Conservation (phyloP, 2,329 filamentous ascomycete species). For the Beauveria caledonica region DNA sequence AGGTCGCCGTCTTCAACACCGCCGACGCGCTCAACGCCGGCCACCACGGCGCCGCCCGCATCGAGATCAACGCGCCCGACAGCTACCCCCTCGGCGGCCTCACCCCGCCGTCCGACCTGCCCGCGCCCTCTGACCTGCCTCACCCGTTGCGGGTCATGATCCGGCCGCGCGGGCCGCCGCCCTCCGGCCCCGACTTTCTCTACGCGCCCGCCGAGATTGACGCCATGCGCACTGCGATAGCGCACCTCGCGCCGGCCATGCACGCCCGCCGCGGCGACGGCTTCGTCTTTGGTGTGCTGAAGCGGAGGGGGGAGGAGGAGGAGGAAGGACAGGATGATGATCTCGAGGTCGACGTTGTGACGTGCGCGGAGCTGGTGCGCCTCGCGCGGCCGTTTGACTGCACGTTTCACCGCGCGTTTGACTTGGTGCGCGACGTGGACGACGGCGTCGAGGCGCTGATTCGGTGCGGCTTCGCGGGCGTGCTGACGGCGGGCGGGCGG, state of each 20-base stretch:
- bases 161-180: conserved; percentile 31
- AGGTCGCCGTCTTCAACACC: conserved; percentile 47
- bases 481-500: conserved; percentile 45
- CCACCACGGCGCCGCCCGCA: conserved; percentile 35
- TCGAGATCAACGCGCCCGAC: conserved; percentile 45
- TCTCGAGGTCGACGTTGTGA: conserved; percentile 29
- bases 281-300: conserved; percentile 47
- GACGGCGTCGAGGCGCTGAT: conserved; percentile 27
- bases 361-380: conserved; percentile 32
- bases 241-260: conserved; percentile 30
- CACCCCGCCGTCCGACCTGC: conserved; percentile 39
- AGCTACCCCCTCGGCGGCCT: conserved; percentile 45
- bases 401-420: conserved; percentile 51
- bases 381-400: conserved; percentile 34
- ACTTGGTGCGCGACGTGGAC: conserved; percentile 31
- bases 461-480: conserved; percentile 38
- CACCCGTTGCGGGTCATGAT: conserved; percentile 46
- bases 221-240: conserved; percentile 35
- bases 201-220: conserved; percentile 38
- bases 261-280: conserved; percentile 37
- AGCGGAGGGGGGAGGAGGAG: conserved; percentile 3
- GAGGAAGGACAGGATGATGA: conserved; percentile 9
- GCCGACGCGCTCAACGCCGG: conserved; percentile 31
- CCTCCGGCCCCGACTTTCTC: conserved; percentile 34
- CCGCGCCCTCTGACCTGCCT: conserved; percentile 18